Evolutionary conservation across 169 alveolate species (phyloP).

Genomic region (Eimeria sp.): DNA sequence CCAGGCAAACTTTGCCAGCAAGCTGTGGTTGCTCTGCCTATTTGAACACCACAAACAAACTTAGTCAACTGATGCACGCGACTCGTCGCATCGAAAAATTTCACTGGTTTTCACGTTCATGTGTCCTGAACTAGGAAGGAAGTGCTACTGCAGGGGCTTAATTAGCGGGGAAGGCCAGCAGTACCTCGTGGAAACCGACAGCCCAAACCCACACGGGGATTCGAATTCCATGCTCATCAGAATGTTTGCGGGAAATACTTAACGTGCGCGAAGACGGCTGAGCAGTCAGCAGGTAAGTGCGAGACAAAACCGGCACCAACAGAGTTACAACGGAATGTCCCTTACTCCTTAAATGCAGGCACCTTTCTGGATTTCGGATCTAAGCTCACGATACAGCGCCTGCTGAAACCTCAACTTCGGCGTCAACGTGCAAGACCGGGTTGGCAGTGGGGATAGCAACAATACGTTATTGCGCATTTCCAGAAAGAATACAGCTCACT

Average conservation of each 20-base stretch:
- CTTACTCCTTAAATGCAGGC: too few relatives aligned
- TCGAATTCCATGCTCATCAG: neutral
- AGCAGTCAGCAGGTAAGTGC: neutral
- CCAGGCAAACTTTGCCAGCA: neutral
- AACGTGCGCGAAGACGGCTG: neutral
- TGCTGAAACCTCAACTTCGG: neutral
- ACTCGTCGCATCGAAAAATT: neutral
- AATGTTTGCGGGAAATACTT: neutral
- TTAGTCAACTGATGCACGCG: neutral
- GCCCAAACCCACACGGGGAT: neutral
- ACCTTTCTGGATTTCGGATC: neutral
- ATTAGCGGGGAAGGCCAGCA: neutral
- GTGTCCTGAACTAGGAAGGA: neutral
- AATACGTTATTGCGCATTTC: too few relatives aligned
- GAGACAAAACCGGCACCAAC: neutral
- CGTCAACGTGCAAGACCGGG: too few relatives aligned
- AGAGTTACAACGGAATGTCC: neutral
- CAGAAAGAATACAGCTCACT: too few relatives aligned
- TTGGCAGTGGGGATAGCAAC: too few relatives aligned
- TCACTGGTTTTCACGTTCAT: neutral
- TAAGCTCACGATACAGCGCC: conserved; percentile 83
- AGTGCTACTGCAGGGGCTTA: neutral
- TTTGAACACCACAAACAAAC: neutral
- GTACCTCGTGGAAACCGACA: neutral
- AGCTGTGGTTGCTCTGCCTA: neutral